A percentile compares a stretch with the other conserved stretches of the same genome.
phyloP scores from a whole-genome alignment of 176 grass and related monocot species.

The Aechmea fasciata region DNA sequence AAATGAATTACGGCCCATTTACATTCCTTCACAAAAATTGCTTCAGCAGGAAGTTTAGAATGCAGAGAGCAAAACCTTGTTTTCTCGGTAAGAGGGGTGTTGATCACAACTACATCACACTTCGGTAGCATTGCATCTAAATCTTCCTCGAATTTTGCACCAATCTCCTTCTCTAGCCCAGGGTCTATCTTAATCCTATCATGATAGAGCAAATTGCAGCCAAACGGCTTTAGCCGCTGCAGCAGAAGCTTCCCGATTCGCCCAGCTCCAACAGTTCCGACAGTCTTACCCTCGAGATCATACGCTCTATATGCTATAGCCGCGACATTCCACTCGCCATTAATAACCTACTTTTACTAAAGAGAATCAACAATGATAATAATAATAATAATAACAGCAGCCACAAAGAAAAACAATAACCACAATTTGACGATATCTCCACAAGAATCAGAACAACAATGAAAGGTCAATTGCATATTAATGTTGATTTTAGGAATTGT shows the following conservation, averaged over 20 bases:
- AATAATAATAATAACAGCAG: no score
- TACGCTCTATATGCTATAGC: slow-evolving; percentile 76
- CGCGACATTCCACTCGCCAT: slow-evolving; percentile 90
- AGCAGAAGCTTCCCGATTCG: slow-evolving; percentile 76
- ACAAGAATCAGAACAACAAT: no score
- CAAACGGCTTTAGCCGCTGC: slow-evolving; percentile 79
- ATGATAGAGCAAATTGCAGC: slow-evolving; percentile 81
- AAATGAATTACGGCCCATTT: no score
- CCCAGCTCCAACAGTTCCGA: slow-evolving; percentile 78
- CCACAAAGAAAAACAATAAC: no score
- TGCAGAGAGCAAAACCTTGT: slow-evolving; percentile 42
- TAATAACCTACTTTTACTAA: neutral
- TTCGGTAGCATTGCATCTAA: slow-evolving; percentile 82
- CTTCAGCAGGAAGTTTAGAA: neutral
- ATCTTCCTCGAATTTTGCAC: slow-evolving; percentile 77
- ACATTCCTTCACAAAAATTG: no score
- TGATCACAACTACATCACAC: slow-evolving; percentile 82
- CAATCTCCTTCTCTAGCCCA: slow-evolving; percentile 76
- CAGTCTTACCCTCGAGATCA: slow-evolving; percentile 83
- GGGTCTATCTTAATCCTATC: slow-evolving; percentile 57
- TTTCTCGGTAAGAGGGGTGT: slow-evolving; percentile 90
- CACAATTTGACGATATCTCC: no score
- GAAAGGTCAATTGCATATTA: no score
- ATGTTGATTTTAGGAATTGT: no score
- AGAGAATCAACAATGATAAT: no score